Evolutionary conservation across 305 asterid species (phyloP).

Genomic region (Rubia peregrina): DNA sequence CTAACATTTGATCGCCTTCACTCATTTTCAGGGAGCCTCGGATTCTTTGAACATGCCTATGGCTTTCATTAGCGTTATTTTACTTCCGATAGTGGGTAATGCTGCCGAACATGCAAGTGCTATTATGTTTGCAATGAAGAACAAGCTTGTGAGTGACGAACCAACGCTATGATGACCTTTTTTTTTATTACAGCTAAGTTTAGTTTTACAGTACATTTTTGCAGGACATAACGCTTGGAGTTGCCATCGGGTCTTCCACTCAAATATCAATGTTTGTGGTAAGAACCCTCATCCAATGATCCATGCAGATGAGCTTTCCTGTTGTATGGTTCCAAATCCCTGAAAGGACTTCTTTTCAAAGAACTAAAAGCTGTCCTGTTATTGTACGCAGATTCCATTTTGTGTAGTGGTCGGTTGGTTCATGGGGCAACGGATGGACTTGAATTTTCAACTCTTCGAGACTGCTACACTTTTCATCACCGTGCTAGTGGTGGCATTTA

Average conservation of each 20-base stretch:
- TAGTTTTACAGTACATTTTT: constrained; percentile 23
- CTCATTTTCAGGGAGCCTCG: constrained; percentile 79
- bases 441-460: constrained; percentile 96
- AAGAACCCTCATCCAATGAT: constrained; percentile 18
- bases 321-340: too few relatives aligned
- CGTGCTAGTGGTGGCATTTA: constrained; percentile 92
- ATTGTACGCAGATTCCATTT: constrained; percentile 77
- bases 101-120: constrained; percentile 99
- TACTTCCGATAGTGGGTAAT: constrained; percentile 94
- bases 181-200: constrained; percentile 8
- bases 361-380: constrained; percentile 14
- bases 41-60: constrained; percentile 79
- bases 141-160: constrained; percentile 75
- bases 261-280: constrained; percentile 99
- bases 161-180: constrained; percentile 5
- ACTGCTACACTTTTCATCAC: constrained; percentile 93
- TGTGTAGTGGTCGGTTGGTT: constrained; percentile 95
- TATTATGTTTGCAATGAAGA: constrained; percentile 97
- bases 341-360: too few relatives aligned
- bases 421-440: constrained; percentile 95
- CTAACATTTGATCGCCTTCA: background rate
- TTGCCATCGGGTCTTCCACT: constrained; percentile 97
- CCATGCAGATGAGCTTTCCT: too few relatives aligned
- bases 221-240: constrained; percentile 94
- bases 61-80: constrained; percentile 86